Base-by-base conservation (phyloP, 257 asterid genomes). In the Ilex asprella region DNA sequence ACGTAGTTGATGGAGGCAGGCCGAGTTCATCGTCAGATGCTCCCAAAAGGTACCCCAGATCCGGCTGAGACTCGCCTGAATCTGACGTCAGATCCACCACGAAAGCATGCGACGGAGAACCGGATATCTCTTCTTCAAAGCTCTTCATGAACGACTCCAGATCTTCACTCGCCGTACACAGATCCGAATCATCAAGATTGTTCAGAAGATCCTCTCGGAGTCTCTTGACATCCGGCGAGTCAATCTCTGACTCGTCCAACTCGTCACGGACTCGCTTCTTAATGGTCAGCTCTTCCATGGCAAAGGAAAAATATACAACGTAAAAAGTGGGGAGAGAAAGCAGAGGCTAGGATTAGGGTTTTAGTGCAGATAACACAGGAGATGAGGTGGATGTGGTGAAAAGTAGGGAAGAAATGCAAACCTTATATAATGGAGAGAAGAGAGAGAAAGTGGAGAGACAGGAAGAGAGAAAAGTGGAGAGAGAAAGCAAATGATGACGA, bases 11-110 rank as follows among this genome's bases (percentile, higher is more conserved):
- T 1, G 91, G 88, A 10, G 94, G 94, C 10, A 86, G 70, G 1
- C 94, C 94, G 0, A 86, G 91, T 67, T 86, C 94, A 52, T 83
- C 81, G 30, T 86, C 94, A 1, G 94, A 78, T 11, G 94, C 94
- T 68, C 71, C 94, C 35, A 83, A 62, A 59, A 86, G 70, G 55
- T 67, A 86, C 0, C 91, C 90, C 31, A 86, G 76, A 53, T 76
- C 86, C 79, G 76, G 82, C 56, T 66, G 77, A 5, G 85, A 67
- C 14, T 76, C 87, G 39, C 72, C 83, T 47, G 73, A 55, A 2
- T 60, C 84, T 54, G 74, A 60, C 54, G 44, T 39, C 70, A 46
- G 52, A 47, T 66, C 81, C 13, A 58, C 64, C 9, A 31, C 75
- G 0, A 35, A 27, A 60, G 69, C 46, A 71, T 58, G 59, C 29